Percentiles rank a stretch among this genome's conserved stretches.
These are phyloP conservation scores for Wallacemonas sp. DNA, from an alignment of 208 protist genomes.

Conservation along the genomic window DNA sequence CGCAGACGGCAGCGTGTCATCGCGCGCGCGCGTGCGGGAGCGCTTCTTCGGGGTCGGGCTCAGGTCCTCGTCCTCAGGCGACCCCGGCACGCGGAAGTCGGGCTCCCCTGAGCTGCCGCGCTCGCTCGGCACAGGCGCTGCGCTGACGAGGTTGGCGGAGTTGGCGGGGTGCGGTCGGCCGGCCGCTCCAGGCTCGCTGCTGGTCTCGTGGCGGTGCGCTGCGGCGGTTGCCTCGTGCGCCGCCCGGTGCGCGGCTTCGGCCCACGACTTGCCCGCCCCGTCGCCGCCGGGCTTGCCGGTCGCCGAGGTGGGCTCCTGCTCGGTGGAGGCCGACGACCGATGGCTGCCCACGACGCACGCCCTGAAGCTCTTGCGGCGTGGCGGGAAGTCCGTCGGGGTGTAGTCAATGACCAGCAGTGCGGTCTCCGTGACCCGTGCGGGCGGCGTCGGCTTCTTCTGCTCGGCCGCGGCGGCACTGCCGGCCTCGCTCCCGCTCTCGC, in stretches of 20 bases:
- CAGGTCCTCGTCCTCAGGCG: conserved; percentile 25
- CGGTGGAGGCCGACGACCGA: neutral
- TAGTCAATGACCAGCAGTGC: conserved; percentile 5
- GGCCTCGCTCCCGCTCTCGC: neutral
- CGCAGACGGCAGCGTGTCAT: no score
- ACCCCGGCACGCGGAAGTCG: conserved; percentile 11
- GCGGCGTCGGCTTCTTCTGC: no score
- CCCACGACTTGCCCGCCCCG: neutral
- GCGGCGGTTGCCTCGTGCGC: neutral
- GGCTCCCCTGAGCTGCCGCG: neutral
- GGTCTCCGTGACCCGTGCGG: neutral
- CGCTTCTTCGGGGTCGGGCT: conserved; percentile 60
- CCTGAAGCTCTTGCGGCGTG: conserved; percentile 1
- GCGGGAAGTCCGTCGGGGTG: conserved; percentile 3
- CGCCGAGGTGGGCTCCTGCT: neutral
- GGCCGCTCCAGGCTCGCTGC: no score
- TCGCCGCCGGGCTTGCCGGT: neutral
- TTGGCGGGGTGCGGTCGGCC: neutral
- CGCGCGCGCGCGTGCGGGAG: conserved; percentile 47
- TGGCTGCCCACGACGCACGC: neutral
- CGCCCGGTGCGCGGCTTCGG: neutral
- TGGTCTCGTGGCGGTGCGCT: neutral
- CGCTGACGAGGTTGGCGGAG: neutral
- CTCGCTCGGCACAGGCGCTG: neutral
- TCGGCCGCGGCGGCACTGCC: no score